Conservation (phyloP, 2,329 filamentous ascomycete species). For the Lasiodiplodia hormozganensis region DNA sequence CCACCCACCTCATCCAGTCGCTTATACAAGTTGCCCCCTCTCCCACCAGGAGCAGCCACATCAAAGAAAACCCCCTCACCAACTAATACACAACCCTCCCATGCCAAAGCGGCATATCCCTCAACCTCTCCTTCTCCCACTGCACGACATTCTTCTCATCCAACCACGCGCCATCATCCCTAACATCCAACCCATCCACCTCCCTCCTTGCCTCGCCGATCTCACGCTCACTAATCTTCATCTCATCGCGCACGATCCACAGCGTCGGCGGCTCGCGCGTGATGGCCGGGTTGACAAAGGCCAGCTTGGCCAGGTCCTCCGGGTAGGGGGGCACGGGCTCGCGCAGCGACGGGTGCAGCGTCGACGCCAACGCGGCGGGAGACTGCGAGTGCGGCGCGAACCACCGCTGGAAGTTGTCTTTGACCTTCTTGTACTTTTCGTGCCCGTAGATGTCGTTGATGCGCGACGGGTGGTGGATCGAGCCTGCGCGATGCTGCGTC, state of each 20-base stretch:
- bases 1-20: not conserved
- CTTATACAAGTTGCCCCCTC: not conserved
- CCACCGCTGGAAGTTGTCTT: conserved; percentile 20
- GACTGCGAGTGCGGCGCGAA: conserved; percentile 28
- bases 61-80: not conserved
- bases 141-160: conserved; percentile 54
- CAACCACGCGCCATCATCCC: conserved; percentile 53
- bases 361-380: conserved; percentile 15
- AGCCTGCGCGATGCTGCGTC: not conserved
- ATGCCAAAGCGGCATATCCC: conserved; percentile 53
- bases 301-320: conserved; percentile 47
- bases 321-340: conserved; percentile 31
- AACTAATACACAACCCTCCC: conserved; percentile 43
- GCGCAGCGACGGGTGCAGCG: conserved; percentile 24
- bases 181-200: conserved; percentile 47
- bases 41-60: not conserved
- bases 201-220: conserved; percentile 49
- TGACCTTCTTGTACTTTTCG: not conserved
- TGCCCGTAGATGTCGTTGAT: conserved; percentile 24
- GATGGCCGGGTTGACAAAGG: conserved; percentile 54
- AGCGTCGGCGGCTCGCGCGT: conserved; percentile 51
- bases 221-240: conserved; percentile 53
- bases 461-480: conserved; percentile 2
- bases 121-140: conserved; percentile 52
- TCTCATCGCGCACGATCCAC: conserved; percentile 55